phyloP scores from a whole-genome alignment of 2,329 filamentous ascomycete genomes.

The Stylonectria norvegica region DNA sequence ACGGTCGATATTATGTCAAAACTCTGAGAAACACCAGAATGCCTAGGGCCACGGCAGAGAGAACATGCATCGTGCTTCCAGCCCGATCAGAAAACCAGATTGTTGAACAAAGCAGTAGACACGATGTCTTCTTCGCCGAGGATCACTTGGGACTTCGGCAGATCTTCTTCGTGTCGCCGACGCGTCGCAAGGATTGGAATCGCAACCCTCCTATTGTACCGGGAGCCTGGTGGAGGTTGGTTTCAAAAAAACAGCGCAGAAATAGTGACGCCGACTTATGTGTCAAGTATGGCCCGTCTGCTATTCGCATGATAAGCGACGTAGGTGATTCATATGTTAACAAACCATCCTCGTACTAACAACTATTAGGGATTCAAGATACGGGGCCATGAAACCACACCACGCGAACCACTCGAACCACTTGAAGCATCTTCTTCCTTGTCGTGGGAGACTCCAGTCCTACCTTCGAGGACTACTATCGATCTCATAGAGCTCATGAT shows the following conservation, averaged over 20 bases:
- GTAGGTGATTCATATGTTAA: background rate
- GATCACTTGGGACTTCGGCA: constrained; percentile 10
- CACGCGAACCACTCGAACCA: background rate
- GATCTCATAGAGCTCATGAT: constrained; percentile 8
- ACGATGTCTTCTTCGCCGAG: constrained; percentile 10
- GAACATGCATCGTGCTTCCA: constrained; percentile 2
- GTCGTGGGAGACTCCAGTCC: constrained; percentile 8
- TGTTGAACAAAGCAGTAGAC: background rate
- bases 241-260: no score
- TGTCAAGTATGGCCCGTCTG: background rate
- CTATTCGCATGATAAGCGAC: constrained; percentile 2
- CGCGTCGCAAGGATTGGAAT: constrained; percentile 7
- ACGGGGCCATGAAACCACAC: background rate
- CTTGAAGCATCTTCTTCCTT: no score
- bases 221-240: constrained; percentile 7
- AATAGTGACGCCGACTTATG: no score
- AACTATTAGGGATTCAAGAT: constrained; percentile 3
- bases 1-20: constrained; percentile 9
- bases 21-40: constrained; percentile 6
- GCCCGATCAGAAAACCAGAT: constrained; percentile 1
- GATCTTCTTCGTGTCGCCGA: constrained; percentile 8
- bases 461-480: constrained; percentile 1
- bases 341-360: background rate
- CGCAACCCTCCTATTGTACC: background rate
- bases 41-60: constrained; percentile 1